Evolutionary conservation across 768 basidiomycete genomes (phyloP).

Genomic region (Calocera cornea): DNA sequence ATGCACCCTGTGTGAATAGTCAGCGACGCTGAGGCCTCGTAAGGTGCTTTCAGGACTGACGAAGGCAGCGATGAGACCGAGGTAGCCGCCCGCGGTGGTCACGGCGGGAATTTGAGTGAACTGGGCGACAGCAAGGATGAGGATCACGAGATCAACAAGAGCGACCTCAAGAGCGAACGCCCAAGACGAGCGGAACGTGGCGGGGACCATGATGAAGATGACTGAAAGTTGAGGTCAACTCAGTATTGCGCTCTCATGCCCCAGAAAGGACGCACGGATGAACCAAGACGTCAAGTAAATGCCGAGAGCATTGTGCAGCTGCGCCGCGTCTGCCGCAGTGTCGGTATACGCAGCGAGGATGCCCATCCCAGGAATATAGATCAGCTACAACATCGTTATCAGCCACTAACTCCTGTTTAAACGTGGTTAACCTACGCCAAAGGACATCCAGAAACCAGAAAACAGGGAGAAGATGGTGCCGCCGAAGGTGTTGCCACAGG

Average conservation of each 20-base stretch:
- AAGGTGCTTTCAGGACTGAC: not conserved
- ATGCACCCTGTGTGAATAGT: not conserved
- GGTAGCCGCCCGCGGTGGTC: not conserved
- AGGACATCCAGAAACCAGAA: conserved; percentile 17
- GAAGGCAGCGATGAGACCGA: not conserved
- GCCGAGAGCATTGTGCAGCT: conserved; percentile 48
- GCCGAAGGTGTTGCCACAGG: conserved; percentile 28
- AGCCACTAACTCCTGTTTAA: not conserved
- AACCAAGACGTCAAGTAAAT: conserved; percentile 30
- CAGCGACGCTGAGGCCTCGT: not conserved
- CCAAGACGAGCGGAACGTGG: not conserved
- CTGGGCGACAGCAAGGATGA: not conserved
- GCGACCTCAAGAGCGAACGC: not conserved
- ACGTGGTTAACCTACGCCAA: not conserved
- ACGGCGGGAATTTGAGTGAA: not conserved
- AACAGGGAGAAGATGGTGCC: conserved; percentile 16
- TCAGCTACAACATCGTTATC: conserved; percentile 13
- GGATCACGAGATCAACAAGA: not conserved
- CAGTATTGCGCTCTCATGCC: too few species aligned
- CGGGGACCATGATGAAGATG: not conserved
- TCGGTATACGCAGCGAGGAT: conserved; percentile 39
- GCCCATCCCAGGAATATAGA: conserved; percentile 58
- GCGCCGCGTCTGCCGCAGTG: conserved; percentile 15
- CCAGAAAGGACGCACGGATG: not conserved
- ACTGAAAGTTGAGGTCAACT: too few species aligned